Conservation (phyloP, 2,329 filamentous ascomycete genomes). For the Diplodia intermedia region DNA sequence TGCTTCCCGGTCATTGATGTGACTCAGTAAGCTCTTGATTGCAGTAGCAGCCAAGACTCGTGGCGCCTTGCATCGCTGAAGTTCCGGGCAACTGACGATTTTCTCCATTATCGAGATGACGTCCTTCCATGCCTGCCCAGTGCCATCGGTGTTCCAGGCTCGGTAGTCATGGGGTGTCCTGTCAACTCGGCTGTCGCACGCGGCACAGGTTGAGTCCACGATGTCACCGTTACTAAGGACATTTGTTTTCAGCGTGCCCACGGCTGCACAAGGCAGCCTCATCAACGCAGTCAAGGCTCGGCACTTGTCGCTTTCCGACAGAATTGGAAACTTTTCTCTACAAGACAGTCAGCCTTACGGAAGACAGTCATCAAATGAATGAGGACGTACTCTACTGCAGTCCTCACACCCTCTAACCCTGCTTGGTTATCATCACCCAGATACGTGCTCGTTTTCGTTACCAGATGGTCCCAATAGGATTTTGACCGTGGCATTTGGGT, state of each 20-base stretch:
- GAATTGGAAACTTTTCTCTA: slow-evolving; percentile 1
- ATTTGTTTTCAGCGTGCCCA: slow-evolving; percentile 14
- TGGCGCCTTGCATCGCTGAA: slow-evolving; percentile 42
- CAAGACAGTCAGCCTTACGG: not conserved
- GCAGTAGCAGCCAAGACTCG: slow-evolving; percentile 72
- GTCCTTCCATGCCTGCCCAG: slow-evolving; percentile 44
- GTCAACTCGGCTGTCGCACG: slow-evolving; percentile 10
- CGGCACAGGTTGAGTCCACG: slow-evolving; percentile 7
- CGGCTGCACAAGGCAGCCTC: slow-evolving; percentile 29
- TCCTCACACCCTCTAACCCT: not conserved
- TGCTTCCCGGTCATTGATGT: slow-evolving; percentile 65
- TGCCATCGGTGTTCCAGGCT: slow-evolving; percentile 20
- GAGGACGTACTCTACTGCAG: slow-evolving; percentile 8
- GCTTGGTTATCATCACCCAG: not conserved
- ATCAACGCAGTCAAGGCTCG: slow-evolving; percentile 11
- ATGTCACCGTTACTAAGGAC: slow-evolving; percentile 22
- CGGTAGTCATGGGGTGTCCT: slow-evolving; percentile 31
- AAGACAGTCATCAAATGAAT: not conserved
- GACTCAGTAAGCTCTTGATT: slow-evolving; percentile 72
- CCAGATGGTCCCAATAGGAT: slow-evolving; percentile 14
- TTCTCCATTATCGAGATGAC: not conserved
- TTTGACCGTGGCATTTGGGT: not conserved
- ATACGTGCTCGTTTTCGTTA: not conserved
- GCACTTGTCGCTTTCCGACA: slow-evolving; percentile 16
- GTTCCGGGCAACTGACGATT: slow-evolving; percentile 42